A percentile compares a stretch with the other conserved stretches of the same genome.
Conservation (phyloP, 441 rosid genomes). For the Populus hybrid region DNA sequence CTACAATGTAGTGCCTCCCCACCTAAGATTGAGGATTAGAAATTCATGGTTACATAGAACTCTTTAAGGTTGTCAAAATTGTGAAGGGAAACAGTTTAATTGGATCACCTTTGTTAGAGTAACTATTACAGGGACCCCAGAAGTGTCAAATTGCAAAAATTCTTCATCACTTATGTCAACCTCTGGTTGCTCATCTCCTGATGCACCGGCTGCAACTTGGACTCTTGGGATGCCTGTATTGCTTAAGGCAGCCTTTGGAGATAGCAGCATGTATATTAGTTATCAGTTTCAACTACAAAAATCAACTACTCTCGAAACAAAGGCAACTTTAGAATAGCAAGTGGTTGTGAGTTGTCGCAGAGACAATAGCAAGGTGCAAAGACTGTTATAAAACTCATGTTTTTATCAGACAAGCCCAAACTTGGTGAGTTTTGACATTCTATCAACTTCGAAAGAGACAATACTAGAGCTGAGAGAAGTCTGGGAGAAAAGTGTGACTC, state of each 20-base stretch:
- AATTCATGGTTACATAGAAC: background rate
- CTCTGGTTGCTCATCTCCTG: constrained; percentile 72
- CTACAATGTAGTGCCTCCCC: constrained; percentile 69
- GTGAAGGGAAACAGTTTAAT: background rate
- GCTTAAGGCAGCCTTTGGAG: constrained; percentile 76
- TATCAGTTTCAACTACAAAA: background rate
- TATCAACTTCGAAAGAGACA: background rate
- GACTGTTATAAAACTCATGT: background rate
- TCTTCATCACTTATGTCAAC: constrained; percentile 90
- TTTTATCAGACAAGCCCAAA: background rate
- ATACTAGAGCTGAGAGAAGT: background rate
- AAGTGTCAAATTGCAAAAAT: constrained; percentile 76
- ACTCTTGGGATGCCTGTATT: constrained; percentile 85
- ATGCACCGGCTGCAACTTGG: constrained; percentile 44
- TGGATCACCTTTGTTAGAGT: constrained; percentile 66
- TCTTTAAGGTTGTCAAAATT: background rate
- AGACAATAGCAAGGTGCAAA: no score
- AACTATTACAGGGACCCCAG: constrained; percentile 60
- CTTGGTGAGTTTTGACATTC: background rate
- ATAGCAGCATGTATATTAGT: constrained; percentile 2
- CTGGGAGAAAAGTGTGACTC: background rate
- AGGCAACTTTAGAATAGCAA: background rate
- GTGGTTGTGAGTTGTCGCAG: background rate
- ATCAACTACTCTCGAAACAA: background rate
- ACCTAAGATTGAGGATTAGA: constrained; percentile 37